Conservation (phyloP, 2,329 filamentous ascomycete genomes). For the Aphanoascus verrucosus region DNA sequence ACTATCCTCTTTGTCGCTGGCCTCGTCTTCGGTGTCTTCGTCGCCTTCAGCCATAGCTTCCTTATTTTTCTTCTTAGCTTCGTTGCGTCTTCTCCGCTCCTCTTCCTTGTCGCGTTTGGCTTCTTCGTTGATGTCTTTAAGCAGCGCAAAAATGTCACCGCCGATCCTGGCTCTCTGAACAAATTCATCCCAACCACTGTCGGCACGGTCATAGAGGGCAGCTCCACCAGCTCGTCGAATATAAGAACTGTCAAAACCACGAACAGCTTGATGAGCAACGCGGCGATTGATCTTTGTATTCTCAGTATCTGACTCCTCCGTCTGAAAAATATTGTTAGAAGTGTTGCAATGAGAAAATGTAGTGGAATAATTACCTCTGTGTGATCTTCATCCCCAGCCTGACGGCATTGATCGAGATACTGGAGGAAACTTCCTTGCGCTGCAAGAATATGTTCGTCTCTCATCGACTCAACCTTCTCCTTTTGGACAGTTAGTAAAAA, state of each 20-base stretch:
- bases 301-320: slow-evolving; percentile 16
- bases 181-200: slow-evolving; percentile 33
- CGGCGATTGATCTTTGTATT: slow-evolving; percentile 4
- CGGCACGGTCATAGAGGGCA: slow-evolving; percentile 27
- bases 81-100: slow-evolving; percentile 11
- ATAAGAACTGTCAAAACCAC: slow-evolving; percentile 27
- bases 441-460: slow-evolving; percentile 32
- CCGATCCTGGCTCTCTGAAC: slow-evolving; percentile 30
- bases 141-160: slow-evolving; percentile 30
- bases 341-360: not conserved
- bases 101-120: slow-evolving; percentile 12
- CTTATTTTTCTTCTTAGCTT: slow-evolving; percentile 11
- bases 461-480: slow-evolving; percentile 22
- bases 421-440: slow-evolving; percentile 32
- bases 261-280: slow-evolving; percentile 8
- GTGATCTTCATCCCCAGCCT: slow-evolving; percentile 34
- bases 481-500: slow-evolving; percentile 12
- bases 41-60: slow-evolving; percentile 7
- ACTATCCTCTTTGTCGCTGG: not conserved
- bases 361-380: slow-evolving; percentile 26
- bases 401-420: slow-evolving; percentile 30
- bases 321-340: slow-evolving; percentile 4
- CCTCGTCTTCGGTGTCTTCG: slow-evolving; percentile 2
- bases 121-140: slow-evolving; percentile 28
- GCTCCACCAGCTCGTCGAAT: slow-evolving; percentile 29